Percentiles rank a stretch among this genome's conserved stretches.
phyloP scores from a whole-genome alignment of 177 flowering plant species.

The Vitis hybrid region DNA sequence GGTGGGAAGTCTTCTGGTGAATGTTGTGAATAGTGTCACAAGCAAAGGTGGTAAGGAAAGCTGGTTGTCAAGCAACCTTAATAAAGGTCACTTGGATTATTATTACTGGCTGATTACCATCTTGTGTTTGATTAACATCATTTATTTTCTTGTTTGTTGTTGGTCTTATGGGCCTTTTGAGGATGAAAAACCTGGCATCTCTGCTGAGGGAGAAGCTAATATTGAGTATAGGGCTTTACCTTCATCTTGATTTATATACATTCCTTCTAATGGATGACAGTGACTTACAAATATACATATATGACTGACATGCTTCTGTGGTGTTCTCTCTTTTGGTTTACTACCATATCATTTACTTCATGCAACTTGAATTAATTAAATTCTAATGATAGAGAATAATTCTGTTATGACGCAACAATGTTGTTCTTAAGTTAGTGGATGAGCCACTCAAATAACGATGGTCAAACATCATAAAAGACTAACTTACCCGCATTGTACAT shows the following conservation, averaged over 20 bases:
- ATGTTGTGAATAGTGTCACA: conserved; percentile 26
- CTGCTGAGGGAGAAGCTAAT: conserved; percentile 3
- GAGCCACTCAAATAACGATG: too few relatives aligned
- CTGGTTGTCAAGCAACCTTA: conserved; percentile 50
- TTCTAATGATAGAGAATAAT: too few relatives aligned
- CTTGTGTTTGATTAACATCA: conserved; percentile 29
- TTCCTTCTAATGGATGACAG: too few relatives aligned
- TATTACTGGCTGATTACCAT: conserved; percentile 47
- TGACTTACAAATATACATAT: too few relatives aligned
- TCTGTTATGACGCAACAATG: too few relatives aligned
- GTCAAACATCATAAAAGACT: too few relatives aligned
- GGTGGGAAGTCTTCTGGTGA: conserved; percentile 38
- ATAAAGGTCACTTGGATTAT: conserved; percentile 47
- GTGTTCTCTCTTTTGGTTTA: too few relatives aligned
- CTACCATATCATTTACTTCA: too few relatives aligned
- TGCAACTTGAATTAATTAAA: too few relatives aligned
- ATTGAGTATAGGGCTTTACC: background rate
- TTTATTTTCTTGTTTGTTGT: conserved; percentile 40
- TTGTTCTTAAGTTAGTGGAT: too few relatives aligned
- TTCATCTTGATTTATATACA: too few relatives aligned
- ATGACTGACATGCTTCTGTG: too few relatives aligned
- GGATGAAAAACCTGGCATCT: conserved; percentile 1
- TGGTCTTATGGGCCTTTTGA: conserved; percentile 38
- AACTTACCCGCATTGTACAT: rapidly evolving
- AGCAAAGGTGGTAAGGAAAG: conserved; percentile 29